Percentiles rank a stretch among this genome's conserved stretches.
Conservation (phyloP, 306 rosid species). For the Fragaria vesca region DNA sequence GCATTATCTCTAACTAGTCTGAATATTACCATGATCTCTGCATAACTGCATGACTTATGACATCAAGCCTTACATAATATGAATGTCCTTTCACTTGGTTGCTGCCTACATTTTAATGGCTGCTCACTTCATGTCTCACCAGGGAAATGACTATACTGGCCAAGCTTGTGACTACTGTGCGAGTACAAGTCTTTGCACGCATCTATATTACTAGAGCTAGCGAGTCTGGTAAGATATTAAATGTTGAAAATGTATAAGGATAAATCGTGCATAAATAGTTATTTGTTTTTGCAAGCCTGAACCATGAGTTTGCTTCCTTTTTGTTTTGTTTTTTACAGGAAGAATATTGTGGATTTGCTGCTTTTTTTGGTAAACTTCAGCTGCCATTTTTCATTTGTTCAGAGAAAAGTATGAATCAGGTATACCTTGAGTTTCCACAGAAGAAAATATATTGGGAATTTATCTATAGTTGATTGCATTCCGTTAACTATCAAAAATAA, state of each 20-base stretch:
- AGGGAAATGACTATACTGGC: background rate
- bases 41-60: background rate
- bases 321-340: background rate
- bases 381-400: background rate
- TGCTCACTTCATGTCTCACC: background rate
- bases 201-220: background rate
- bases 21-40: background rate
- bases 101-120: background rate
- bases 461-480: background rate
- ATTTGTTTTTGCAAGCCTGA: constrained; percentile 2
- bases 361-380: background rate
- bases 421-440: background rate
- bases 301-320: background rate
- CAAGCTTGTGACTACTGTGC: background rate
- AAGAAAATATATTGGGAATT: background rate
- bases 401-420: background rate
- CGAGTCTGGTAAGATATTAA: background rate
- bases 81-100: background rate
- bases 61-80: background rate
- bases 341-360: background rate
- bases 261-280: background rate
- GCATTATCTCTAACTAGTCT: background rate
- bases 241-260: background rate
- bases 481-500: background rate
- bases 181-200: background rate